phyloP scores from a whole-genome alignment of 176 grass and related monocot species.

The Oryza australiensis region DNA sequence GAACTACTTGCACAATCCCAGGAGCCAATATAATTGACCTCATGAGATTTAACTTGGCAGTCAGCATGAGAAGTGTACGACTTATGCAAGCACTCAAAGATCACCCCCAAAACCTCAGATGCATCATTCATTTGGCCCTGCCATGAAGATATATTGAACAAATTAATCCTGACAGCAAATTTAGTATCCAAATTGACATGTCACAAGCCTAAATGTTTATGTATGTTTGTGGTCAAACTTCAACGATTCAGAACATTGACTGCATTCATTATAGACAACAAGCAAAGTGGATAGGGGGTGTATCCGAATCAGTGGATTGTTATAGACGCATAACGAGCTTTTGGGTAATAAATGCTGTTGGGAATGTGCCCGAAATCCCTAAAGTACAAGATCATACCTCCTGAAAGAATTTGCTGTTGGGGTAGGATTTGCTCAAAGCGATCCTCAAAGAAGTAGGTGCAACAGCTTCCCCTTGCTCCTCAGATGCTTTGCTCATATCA shows the following conservation, averaged over 20 bases:
- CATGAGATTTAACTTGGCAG: constrained; percentile 47
- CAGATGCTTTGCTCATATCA: constrained; percentile 78
- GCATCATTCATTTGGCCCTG: constrained; percentile 99
- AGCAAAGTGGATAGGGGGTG: background rate
- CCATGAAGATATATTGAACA: constrained; percentile 21
- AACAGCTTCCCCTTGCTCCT: constrained; percentile 71
- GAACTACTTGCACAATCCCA: constrained; percentile 88
- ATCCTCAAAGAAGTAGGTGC: constrained; percentile 87
- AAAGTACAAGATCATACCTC: constrained; percentile 60
- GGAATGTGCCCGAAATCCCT: constrained; percentile 15
- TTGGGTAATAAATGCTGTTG: background rate
- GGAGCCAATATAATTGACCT: constrained; percentile 58
- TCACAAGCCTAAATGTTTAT: background rate
- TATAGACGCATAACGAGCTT: constrained; percentile 5
- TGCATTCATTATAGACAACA: background rate
- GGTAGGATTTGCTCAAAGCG: constrained; percentile 96
- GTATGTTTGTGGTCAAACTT: background rate
- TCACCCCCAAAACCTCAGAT: constrained; percentile 90
- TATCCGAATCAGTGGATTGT: background rate
- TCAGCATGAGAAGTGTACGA: constrained; percentile 60
- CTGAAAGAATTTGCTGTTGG: constrained; percentile 97
- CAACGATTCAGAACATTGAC: background rate
- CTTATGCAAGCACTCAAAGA: constrained; percentile 94
- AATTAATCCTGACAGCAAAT: background rate
- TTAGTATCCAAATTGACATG: background rate